Percentiles rank a stretch among this genome's conserved stretches.
These are phyloP conservation scores for Ramaria sp. DNA, from an alignment of 768 basidiomycete species.

Conservation along the genomic window DNA sequence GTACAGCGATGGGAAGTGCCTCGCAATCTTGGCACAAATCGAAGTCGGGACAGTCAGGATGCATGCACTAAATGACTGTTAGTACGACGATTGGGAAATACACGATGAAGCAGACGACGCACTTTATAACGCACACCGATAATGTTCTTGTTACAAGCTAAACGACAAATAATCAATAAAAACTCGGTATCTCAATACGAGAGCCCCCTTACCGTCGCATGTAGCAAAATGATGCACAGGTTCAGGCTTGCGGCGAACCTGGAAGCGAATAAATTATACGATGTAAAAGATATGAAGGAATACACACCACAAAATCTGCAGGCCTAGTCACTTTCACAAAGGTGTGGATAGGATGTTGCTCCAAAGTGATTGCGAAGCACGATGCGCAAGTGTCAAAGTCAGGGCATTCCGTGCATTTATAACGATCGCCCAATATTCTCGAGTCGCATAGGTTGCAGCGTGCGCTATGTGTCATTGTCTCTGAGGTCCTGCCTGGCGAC, in stretches of 20 bases:
- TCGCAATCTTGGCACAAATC: conserved; percentile 77
- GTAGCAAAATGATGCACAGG: conserved; percentile 14
- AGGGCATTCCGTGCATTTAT: conserved; percentile 74
- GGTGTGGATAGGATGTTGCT: conserved; percentile 68
- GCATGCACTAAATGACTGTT: conserved; percentile 51
- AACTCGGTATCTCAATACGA: no score
- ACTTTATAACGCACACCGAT: conserved; percentile 67
- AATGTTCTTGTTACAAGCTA: conserved; percentile 43
- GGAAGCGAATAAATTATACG: background rate
- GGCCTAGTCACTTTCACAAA: conserved; percentile 53
- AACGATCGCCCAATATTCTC: conserved; percentile 57
- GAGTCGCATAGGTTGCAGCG: conserved; percentile 73
- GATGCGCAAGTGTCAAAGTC: conserved; percentile 69
- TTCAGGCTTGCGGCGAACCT: background rate
- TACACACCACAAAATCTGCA: conserved; percentile 47
- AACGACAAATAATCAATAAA: no score
- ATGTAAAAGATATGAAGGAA: background rate
- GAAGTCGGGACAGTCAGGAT: conserved; percentile 65
- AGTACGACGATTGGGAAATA: background rate
- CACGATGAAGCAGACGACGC: conserved; percentile 5
- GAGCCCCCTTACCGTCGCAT: conserved; percentile 9
- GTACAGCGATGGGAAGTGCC: conserved; percentile 65
- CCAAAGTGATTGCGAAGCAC: conserved; percentile 62
- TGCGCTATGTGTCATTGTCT: conserved; percentile 39
- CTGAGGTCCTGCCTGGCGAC: conserved; percentile 26